Base-by-base conservation (phyloP, 345 rosid genomes). In the Linum tenue region DNA sequence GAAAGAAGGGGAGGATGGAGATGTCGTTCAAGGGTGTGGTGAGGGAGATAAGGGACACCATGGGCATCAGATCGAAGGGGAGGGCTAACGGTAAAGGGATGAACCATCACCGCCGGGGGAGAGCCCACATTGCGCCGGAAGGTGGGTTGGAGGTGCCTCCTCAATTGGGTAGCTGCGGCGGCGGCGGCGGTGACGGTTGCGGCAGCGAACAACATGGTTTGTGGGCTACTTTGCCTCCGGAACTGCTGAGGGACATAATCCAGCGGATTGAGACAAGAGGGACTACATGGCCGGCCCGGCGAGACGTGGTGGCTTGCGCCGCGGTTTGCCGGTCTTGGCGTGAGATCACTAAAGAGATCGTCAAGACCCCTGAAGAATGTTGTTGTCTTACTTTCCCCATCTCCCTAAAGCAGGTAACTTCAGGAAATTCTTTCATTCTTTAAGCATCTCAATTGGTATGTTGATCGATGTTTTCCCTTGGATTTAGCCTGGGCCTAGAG, bases 181-280 rank as follows among this genome's bases (percentile, higher is more conserved):
- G 17, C 2, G 69, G n/a, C 31, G 31, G 31, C 31, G 31, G 31
- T 22, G 31, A 22, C 31, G 31, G 31, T 22, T 22, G 31, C 31
- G 31, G 31, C 31, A 22, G 31, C 31, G 31, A 22, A 22, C 31
- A 73, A 55, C 85, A 77, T 71, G 75, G 88, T 60, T 76, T 64
- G 55, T 92, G 98, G 98, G 94, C 83, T 12, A 83, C 81, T 73
- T 71, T 92, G 77, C 96, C 97, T n/a, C 85, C 94, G 0, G 98
- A 92, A 74, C 80, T 92, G 67, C 91, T 90, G 53, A 77, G 75
- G 56, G 86, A 88, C 63, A 83, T 92, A 60, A 84, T 92, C 62
- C 74, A 76, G 43, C 68, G 87, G 2, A 77, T 92, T 2, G 98
- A 90, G 78, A 72, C 72, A 42, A 74, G 69, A 15, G 80, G 79